phyloP scores from a whole-genome alignment of 1,284 basidiomycete genomes.

The Ustilago tritici region DNA sequence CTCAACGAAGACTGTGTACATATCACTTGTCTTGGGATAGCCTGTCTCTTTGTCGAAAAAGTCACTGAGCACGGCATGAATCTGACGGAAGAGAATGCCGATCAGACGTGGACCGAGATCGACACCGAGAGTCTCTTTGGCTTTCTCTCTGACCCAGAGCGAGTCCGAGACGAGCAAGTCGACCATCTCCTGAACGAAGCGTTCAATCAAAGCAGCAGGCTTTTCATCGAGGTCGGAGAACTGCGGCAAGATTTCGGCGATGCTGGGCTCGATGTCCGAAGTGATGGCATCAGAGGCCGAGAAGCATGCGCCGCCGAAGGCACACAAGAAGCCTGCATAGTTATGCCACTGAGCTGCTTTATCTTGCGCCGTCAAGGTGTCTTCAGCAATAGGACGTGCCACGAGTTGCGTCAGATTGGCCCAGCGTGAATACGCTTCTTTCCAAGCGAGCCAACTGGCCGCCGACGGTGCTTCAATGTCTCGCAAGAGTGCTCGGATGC shows the following conservation, averaged over 20 bases:
- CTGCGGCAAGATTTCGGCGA: slow-evolving; percentile 35
- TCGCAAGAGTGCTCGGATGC: slow-evolving; percentile 79
- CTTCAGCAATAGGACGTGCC: slow-evolving; percentile 73
- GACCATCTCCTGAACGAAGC: slow-evolving; percentile 65
- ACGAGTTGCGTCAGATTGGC: slow-evolving; percentile 70
- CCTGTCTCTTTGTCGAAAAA: slow-evolving; percentile 65
- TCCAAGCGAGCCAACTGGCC: slow-evolving; percentile 81
- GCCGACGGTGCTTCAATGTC: slow-evolving; percentile 76
- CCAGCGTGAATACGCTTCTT: slow-evolving; percentile 82
- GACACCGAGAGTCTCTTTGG: slow-evolving; percentile 64
- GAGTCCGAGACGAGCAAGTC: slow-evolving; percentile 66
- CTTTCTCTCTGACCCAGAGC: slow-evolving; percentile 66
- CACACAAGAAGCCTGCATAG: slow-evolving; percentile 81
- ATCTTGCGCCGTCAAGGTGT: slow-evolving; percentile 71
- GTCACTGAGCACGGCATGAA: slow-evolving; percentile 64
- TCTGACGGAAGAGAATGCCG: slow-evolving; percentile 62
- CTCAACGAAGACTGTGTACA: slow-evolving; percentile 66
- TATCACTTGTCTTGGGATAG: slow-evolving; percentile 57
- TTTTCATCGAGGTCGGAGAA: slow-evolving; percentile 33
- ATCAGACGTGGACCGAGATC: slow-evolving; percentile 57
- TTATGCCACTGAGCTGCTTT: slow-evolving; percentile 81
- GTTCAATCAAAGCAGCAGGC: slow-evolving; percentile 52
- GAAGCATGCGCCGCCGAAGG: slow-evolving; percentile 78
- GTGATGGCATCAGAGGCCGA: slow-evolving; percentile 25
- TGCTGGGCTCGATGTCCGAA: slow-evolving; percentile 23